Evolutionary conservation across 805 yeast genomes (phyloP), one percentile per base, ranked within the genome.

Genomic region (Dipodascopsis uninucleata): DNA sequence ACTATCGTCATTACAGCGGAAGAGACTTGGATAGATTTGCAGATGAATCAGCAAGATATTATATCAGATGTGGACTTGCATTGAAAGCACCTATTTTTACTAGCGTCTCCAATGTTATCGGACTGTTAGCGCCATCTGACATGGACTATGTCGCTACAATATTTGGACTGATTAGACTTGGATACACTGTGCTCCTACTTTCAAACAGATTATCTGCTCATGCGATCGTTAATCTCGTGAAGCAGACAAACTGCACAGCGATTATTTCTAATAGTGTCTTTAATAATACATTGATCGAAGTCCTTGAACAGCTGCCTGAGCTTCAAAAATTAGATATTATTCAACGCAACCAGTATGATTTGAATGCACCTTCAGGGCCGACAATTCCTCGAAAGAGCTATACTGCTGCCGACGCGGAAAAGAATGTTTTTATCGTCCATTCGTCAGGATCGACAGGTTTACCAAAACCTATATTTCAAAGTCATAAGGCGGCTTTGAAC

Each of bases 361-460:
- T 29, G 14, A 14, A 28, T 2, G 21, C 29, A 10, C 31, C 41
- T 16, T 34, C 38, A 12, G 33, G 18, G 4, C 33, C 41, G 12
- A 28, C 38, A 7, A 14, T 24, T 5, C 7, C 28, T 6, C 6
- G 8, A n/a, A 29, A 7, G 5, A 16, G 6, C 12, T 6, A 12
- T 12, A 14, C 5, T 9, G 28, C 45, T 9, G n/a, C 31, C 8
- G 46, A 45, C 24, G 35, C 43, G 5, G 37, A 24, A 21, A 28
- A 40, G n/a, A 36, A 34, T 20, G 33, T 21, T 12, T 39, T 44
- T 20, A 44, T 44, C 26, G 36, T 44, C n/a, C 50, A 45, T 24
- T 45, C 50, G 10, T 45, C 50, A 3, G 50, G 50, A 12, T 45
- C 50, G 4, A 45, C 50, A 12, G 50, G 50, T 5, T 31, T 45